Percentiles rank a stretch among this genome's conserved stretches.
These are phyloP conservation scores for Daucus carota DNA, from an alignment of 129 eudicot species.

Conservation along the genomic window DNA sequence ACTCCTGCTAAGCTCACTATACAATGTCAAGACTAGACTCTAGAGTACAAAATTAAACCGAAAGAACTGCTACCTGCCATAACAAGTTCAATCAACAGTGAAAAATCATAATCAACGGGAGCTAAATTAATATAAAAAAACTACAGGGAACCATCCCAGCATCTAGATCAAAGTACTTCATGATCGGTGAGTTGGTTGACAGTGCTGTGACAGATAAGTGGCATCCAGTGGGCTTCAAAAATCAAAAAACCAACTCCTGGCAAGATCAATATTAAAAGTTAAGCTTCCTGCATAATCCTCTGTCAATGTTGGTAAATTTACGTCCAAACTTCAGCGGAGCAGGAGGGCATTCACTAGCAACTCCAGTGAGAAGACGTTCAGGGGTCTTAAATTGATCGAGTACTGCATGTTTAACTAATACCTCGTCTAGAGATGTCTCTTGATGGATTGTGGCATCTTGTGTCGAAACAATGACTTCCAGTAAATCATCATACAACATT, in stretches of 20 bases:
- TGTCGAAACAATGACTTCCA: conserved; percentile 36
- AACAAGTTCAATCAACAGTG: conserved; percentile 1
- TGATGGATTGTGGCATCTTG: conserved; percentile 11
- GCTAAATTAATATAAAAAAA: conserved; percentile 1
- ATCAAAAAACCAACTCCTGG: background rate
- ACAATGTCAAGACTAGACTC: conserved; percentile 7
- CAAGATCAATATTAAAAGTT: background rate
- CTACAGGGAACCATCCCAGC: conserved; percentile 1
- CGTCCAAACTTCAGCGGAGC: conserved; percentile 42
- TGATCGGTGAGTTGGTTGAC: background rate
- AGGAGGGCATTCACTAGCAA: conserved; percentile 52
- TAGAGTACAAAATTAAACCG: conserved; percentile 6
- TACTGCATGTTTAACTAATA: background rate
- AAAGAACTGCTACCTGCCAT: background rate
- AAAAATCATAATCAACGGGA: background rate
- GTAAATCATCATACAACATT: conserved; percentile 24
- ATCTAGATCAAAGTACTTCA: background rate
- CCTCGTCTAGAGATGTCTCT: conserved; percentile 19
- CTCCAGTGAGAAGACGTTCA: conserved; percentile 23
- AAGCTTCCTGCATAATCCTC: conserved; percentile 15
- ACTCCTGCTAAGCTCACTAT: conserved; percentile 2
- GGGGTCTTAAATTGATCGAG: conserved; percentile 37
- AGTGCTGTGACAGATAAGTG: conserved; percentile 2
- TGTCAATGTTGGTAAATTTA: conserved; percentile 18
- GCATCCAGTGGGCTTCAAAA: background rate